Base-by-base conservation (phyloP, 352 stramenopile species). In the Pythium oligandrum region DNA sequence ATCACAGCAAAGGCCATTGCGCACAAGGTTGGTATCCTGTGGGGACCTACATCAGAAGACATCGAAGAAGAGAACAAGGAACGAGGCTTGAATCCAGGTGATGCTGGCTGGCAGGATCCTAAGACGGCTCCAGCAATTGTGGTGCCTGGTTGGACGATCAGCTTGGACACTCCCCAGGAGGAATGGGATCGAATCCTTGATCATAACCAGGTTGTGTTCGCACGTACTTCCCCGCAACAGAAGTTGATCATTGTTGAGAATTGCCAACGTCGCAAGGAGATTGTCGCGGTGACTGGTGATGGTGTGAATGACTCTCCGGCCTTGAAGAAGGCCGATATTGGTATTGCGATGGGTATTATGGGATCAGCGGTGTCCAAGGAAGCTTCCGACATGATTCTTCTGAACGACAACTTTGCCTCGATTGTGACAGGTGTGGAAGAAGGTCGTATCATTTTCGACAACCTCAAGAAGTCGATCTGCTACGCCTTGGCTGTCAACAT, bases 221-320 rank as follows among this genome's bases (percentile, higher is more conserved):
- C 96, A 9, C 87, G 96, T 56, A 96, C 94, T 2, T 97, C 86
- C 10, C 96, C 96, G 6, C 75, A 98, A 59, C 83, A 98, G 54
- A 98, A 98, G 75, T 70, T 98, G 5, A 83, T 86, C 49, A 98
- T 99, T 63, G 96, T 99, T 3, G 86, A 97, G 43, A 90, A 94
- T 51, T 86, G 78, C 51, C 83, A 97, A 62, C 69, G 81, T 10
- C 66, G 64, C 31, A 90, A 89, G 6, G 78, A 97, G 39, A 88
- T 98, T 36, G 86, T 97, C 5, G 92, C 89, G 9, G 94, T 99
- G 60, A 99, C 95, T n/a, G 96, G 96, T 33, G 96, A 99, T 67
- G 96, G 96, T 68, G 96, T 99, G 10, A 99, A 99, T 62, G 96
- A 99, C 68, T 94, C 96, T 26, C 96, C 96, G 26, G 96, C 96